Evolutionary conservation across 169 alveolate species (phyloP).

Genomic region (Babesia ovata): DNA sequence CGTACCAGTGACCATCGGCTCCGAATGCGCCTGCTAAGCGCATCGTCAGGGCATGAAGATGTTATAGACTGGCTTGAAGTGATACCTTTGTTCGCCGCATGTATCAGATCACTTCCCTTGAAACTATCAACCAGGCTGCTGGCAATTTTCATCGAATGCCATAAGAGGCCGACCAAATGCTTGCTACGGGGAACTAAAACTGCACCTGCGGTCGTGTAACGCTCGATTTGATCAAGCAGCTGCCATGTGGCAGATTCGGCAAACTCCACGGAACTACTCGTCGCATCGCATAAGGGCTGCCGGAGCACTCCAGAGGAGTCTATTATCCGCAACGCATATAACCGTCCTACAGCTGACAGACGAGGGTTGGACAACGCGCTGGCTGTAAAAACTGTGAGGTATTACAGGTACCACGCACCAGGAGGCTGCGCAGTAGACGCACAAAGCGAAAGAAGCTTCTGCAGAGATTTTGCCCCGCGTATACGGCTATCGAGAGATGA

Average conservation of each 20-base stretch:
- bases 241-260: slow-evolving; percentile 31
- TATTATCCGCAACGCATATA: slow-evolving; percentile 7
- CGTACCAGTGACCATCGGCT: background rate
- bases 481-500: background rate
- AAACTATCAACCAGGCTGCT: slow-evolving; percentile 5
- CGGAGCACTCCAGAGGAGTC: slow-evolving; percentile 27
- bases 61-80: background rate
- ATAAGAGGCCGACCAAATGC: slow-evolving; percentile 40
- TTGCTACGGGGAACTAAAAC: slow-evolving; percentile 22
- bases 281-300: background rate
- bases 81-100: background rate
- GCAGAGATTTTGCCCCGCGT: slow-evolving; percentile 4
- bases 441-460: background rate
- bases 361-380: background rate
- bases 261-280: background rate
- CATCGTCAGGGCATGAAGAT: background rate
- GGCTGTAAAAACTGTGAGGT: background rate
- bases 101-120: too few relatives aligned
- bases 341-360: slow-evolving; percentile 1
- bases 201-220: background rate
- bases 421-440: background rate
- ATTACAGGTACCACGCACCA: background rate
- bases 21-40: background rate
- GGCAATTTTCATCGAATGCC: slow-evolving; percentile 32
- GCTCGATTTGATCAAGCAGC: background rate